Evolutionary conservation across 176 grass and related monocot species (phyloP).

Genomic region (Avena sativa): DNA sequence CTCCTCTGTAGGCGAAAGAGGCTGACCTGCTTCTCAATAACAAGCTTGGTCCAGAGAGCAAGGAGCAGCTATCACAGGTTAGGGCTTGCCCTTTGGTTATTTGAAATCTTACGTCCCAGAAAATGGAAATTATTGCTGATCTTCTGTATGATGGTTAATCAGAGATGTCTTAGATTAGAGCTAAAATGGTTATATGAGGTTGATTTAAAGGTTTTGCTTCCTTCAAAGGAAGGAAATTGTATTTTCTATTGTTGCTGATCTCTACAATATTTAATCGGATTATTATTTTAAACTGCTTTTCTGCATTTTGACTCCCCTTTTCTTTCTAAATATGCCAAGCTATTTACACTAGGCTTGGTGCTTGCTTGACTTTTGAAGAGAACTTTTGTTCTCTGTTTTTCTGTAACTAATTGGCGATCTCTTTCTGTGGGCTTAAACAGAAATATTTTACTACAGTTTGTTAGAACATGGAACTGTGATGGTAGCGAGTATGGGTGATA

Average conservation of each 20-base stretch:
- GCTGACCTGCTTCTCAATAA: conserved; percentile 76
- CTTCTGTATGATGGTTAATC: not conserved
- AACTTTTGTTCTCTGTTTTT: conserved; percentile 25
- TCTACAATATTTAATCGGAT: conserved; percentile 24
- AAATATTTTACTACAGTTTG: conserved; percentile 18
- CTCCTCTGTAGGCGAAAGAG: conserved; percentile 75
- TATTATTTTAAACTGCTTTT: conserved; percentile 10
- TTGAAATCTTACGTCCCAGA: conserved; percentile 14
- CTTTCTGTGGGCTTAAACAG: not conserved
- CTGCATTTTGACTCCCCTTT: conserved; percentile 26
- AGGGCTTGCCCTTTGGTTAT: conserved; percentile 47
- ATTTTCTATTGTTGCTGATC: not conserved
- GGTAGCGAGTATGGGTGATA: not conserved
- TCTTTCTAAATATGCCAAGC: conserved; percentile 23
- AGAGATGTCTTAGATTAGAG: conserved; percentile 25
- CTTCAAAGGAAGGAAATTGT: conserved; percentile 8
- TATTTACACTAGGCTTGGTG: not conserved
- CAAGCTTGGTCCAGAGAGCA: conserved; percentile 66
- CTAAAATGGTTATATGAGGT: conserved; percentile 31
- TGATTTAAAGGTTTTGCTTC: conserved; percentile 14
- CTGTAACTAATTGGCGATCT: not conserved
- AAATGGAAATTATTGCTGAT: conserved; percentile 16
- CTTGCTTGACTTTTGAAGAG: not conserved
- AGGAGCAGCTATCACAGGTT: conserved; percentile 95
- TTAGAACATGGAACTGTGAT: conserved; percentile 39